Conservation (phyloP, 352 stramenopile species). For the Phytophthora idaei region DNA sequence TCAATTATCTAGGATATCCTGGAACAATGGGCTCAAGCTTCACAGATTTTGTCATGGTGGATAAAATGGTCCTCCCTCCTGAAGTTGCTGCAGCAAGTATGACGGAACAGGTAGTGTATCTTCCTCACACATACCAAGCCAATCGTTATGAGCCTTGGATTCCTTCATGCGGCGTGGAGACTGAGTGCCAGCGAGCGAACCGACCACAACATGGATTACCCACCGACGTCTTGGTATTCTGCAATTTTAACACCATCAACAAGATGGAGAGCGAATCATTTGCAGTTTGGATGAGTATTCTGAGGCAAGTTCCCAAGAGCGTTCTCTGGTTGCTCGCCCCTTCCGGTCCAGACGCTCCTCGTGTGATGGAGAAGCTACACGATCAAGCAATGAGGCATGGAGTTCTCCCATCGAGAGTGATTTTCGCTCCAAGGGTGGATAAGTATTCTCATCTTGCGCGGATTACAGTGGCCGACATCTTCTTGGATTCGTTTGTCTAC, state of each 20-base stretch:
- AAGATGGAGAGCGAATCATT: constrained; percentile 94
- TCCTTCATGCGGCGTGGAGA: constrained; percentile 29
- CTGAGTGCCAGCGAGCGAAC: constrained; percentile 23
- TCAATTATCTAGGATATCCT: constrained; percentile 93
- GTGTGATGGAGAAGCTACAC: constrained; percentile 35
- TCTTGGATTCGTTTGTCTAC: constrained; percentile 96
- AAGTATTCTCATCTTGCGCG: constrained; percentile 85
- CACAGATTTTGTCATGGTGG: constrained; percentile 83
- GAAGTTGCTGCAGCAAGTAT: constrained; percentile 51
- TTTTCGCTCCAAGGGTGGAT: constrained; percentile 68
- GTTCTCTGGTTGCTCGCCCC: constrained; percentile 89
- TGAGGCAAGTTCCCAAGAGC: constrained; percentile 80
- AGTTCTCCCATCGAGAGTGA: constrained; percentile 59
- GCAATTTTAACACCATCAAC: constrained; percentile 94
- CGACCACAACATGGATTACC: constrained; percentile 41
- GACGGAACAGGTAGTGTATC: constrained; percentile 88
- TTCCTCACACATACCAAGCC: constrained; percentile 91
- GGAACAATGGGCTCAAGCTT: constrained; percentile 82
- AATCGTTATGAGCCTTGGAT: constrained; percentile 79
- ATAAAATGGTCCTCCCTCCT: constrained; percentile 68
- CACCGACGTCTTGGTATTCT: constrained; percentile 62
- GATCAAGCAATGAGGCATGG: constrained; percentile 69
- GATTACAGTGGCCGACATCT: constrained; percentile 87
- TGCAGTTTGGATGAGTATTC: constrained; percentile 86
- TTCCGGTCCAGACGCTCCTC: constrained; percentile 22